Evolutionary conservation across 2,329 filamentous ascomycete species (phyloP).

Genomic region (Apiospora hydei): DNA sequence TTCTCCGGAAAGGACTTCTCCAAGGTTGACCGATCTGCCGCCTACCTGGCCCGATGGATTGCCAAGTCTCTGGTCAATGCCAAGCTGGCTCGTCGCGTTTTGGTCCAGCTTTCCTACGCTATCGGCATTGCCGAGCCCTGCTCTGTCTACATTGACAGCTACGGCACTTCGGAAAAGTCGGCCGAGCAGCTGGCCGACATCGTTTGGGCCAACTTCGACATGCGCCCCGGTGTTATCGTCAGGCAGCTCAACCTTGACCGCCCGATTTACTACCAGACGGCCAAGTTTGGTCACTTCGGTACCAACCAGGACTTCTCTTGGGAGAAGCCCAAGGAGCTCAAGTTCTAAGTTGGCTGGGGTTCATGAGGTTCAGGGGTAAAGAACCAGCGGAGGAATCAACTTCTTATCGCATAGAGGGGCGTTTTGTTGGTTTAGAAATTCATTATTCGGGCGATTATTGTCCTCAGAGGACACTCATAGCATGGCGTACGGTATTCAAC

Average conservation of each 20-base stretch:
- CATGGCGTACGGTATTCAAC: conserved; percentile 50
- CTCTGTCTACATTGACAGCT: conserved; percentile 96
- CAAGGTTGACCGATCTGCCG: conserved; percentile 98
- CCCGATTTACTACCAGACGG: conserved; percentile 97
- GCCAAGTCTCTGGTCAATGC: conserved; percentile 96
- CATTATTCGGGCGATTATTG: conserved; percentile 35
- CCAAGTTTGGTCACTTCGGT: conserved; percentile 98
- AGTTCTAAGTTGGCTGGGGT: conserved; percentile 69
- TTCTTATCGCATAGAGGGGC: conserved; percentile 49
- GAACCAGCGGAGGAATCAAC: conserved; percentile 47
- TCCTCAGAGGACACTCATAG: conserved; percentile 47
- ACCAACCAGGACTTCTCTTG: conserved; percentile 97
- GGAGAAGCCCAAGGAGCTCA: conserved; percentile 97
- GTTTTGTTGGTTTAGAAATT: conserved; percentile 43
- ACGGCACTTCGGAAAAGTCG: conserved; percentile 89
- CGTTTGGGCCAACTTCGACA: conserved; percentile 95
- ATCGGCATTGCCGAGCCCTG: conserved; percentile 98
- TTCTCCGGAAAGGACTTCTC: conserved; percentile 99
- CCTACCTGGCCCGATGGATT: conserved; percentile 97
- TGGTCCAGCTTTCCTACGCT: conserved; percentile 98
- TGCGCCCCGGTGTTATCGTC: conserved; percentile 97
- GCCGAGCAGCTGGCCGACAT: conserved; percentile 95
- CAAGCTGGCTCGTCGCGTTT: conserved; percentile 86
- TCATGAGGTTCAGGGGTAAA: conserved; percentile 25
- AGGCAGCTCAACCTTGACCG: conserved; percentile 93